These are phyloP conservation scores for Microbotryum scabiosae DNA, from an alignment of 1,284 basidiomycete genomes.

Conservation along the genomic window DNA sequence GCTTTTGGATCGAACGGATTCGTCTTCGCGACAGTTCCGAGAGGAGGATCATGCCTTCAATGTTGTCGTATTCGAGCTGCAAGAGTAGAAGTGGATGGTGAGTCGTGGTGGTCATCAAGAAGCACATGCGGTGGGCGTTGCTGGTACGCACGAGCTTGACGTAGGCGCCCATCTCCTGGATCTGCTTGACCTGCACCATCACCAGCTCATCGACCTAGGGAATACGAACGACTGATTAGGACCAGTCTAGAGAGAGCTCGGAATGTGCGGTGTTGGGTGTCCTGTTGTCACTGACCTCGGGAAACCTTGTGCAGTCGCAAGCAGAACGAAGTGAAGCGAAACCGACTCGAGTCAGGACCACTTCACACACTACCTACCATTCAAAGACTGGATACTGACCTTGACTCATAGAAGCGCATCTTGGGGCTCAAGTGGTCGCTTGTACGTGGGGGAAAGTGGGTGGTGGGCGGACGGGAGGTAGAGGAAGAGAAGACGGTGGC, in stretches of 20 bases:
- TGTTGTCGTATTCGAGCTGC: conserved; percentile 96
- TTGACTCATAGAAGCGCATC: too few species aligned
- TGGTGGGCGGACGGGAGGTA: too few species aligned
- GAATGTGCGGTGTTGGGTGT: not conserved
- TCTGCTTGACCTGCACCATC: conserved; percentile 98
- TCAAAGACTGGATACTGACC: too few species aligned
- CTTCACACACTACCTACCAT: too few species aligned
- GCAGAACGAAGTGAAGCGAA: not conserved
- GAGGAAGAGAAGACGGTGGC: too few species aligned
- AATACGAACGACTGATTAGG: too few species aligned
- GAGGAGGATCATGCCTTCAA: conserved; percentile 98
- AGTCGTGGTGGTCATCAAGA: not conserved
- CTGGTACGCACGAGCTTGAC: conserved; percentile 74
- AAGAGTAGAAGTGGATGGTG: not conserved
- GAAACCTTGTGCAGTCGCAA: conserved; percentile 35
- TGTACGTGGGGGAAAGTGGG: too few species aligned
- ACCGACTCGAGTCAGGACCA: too few species aligned
- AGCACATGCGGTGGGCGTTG: not conserved
- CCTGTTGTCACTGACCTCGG: conserved; percentile 37
- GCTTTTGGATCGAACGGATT: conserved; percentile 95
- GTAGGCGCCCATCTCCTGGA: conserved; percentile 99
- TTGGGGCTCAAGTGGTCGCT: too few species aligned
- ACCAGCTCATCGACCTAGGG: conserved; percentile 84
- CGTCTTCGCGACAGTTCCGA: conserved; percentile 94
- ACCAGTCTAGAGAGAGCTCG: not conserved